A percentile compares a stretch with the other conserved stretches of the same genome.
Conservation (phyloP, 2,329 filamentous ascomycete genomes). For the Graphiopsis chlorocephala region DNA sequence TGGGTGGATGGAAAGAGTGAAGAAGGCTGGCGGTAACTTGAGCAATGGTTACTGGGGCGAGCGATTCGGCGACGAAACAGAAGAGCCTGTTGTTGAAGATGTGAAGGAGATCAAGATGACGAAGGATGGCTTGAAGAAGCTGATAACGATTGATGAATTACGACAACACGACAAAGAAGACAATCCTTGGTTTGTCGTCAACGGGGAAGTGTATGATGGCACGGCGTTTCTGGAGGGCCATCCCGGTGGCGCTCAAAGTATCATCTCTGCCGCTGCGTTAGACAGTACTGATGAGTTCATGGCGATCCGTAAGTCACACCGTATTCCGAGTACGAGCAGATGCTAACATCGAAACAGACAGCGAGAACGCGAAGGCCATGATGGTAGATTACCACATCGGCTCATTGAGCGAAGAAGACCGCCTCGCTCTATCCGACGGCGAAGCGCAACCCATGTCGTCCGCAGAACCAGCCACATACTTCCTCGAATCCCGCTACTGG, state of each 20-base stretch:
- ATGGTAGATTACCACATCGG: slow-evolving; percentile 85
- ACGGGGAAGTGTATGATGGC: slow-evolving; percentile 86
- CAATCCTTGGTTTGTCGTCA: slow-evolving; percentile 82
- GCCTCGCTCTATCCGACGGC: slow-evolving; percentile 50
- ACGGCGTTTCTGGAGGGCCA: slow-evolving; percentile 76
- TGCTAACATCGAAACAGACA: slow-evolving; percentile 55
- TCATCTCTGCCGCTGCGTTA: slow-evolving; percentile 74
- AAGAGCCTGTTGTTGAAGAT: slow-evolving; percentile 45
- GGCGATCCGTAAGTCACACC: slow-evolving; percentile 70
- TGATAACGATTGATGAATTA: slow-evolving; percentile 70
- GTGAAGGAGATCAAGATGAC: slow-evolving; percentile 73
- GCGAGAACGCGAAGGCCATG: slow-evolving; percentile 88
- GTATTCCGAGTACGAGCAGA: neutral
- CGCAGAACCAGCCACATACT: slow-evolving; percentile 54
- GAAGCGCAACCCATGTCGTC: slow-evolving; percentile 41
- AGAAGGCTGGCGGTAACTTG: slow-evolving; percentile 76
- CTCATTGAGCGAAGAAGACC: slow-evolving; percentile 62
- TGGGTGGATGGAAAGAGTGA: slow-evolving; percentile 92
- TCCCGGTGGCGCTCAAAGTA: slow-evolving; percentile 82
- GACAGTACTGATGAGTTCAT: slow-evolving; percentile 87
- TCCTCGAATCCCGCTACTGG: slow-evolving; percentile 72
- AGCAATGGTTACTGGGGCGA: slow-evolving; percentile 85
- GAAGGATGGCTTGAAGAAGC: slow-evolving; percentile 60
- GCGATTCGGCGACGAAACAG: slow-evolving; percentile 52
- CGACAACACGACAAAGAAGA: slow-evolving; percentile 62